Evolutionary conservation across 2,329 filamentous ascomycete species (phyloP).

Genomic region (Penicillium hordei): DNA sequence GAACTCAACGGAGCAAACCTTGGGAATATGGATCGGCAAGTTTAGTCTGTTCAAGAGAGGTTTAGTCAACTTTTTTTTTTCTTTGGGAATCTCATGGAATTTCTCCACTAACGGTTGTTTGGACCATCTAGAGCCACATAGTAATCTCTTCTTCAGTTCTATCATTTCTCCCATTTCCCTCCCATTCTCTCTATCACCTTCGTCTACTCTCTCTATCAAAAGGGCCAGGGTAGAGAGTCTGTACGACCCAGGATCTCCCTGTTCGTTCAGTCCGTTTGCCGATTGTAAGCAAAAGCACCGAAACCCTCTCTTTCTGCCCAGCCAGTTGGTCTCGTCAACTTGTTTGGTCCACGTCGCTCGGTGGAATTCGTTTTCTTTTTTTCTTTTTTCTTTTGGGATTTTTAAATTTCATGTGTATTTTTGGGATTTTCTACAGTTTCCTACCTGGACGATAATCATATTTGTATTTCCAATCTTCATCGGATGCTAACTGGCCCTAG

Average conservation of each 20-base stretch:
- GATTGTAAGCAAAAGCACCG: slow-evolving; percentile 16
- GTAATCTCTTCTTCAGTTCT: neutral
- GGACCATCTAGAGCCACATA: slow-evolving; percentile 1
- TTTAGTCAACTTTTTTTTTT: neutral
- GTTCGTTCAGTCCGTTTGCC: slow-evolving; percentile 22
- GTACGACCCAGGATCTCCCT: slow-evolving; percentile 18
- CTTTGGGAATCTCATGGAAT: slow-evolving; percentile 5
- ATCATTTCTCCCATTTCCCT: neutral
- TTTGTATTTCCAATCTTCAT: slow-evolving; percentile 3
- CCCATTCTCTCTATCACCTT: slow-evolving; percentile 1
- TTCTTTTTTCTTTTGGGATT: slow-evolving; percentile 3
- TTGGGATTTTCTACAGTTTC: neutral
- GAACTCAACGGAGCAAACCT: slow-evolving; percentile 17
- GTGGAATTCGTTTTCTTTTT: slow-evolving; percentile 10
- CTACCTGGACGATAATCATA: neutral
- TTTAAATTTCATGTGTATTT: slow-evolving; percentile 1
- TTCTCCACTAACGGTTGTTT: slow-evolving; percentile 8
- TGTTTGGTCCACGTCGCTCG: slow-evolving; percentile 23
- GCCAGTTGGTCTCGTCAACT: slow-evolving; percentile 17
- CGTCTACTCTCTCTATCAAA: neutral
- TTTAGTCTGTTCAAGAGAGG: neutral
- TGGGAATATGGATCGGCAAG: slow-evolving; percentile 15
- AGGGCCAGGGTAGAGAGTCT: neutral
- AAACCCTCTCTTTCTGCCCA: slow-evolving; percentile 20
- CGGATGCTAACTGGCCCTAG: slow-evolving; percentile 10